Evolutionary conservation across 2,329 filamentous ascomycete species (phyloP).

Genomic region (Colletotrichum sp.): DNA sequence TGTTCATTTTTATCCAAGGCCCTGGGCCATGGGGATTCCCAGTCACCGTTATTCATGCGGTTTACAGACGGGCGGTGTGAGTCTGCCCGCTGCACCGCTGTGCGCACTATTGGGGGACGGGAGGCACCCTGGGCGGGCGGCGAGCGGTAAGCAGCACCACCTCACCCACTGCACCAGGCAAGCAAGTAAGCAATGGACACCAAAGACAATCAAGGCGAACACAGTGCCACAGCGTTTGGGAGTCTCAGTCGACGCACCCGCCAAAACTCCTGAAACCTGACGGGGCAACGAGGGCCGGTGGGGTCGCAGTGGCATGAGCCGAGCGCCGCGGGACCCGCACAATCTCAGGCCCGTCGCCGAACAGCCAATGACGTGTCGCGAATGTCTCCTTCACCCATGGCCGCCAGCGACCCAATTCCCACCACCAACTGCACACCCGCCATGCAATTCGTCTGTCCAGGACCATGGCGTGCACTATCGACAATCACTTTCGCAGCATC

Average conservation of each 20-base stretch:
- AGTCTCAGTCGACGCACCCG: not conserved
- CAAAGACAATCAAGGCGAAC: not conserved
- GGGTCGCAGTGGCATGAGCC: not conserved
- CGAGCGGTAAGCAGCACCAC: not conserved
- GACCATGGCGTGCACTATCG: not conserved
- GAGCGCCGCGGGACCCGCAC: not conserved
- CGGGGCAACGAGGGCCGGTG: conserved; percentile 31
- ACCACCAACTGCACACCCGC: not conserved
- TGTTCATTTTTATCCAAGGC: conserved; percentile 6
- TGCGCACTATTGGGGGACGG: not conserved
- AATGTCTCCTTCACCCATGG: not conserved
- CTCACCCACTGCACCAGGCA: not conserved
- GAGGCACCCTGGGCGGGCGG: not conserved
- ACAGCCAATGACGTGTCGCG: not conserved
- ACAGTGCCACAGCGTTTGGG: not conserved
- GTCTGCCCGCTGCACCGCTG: not conserved
- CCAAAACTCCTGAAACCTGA: conserved; percentile 29
- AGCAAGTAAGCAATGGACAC: not conserved
- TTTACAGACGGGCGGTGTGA: conserved; percentile 2
- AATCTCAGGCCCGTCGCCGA: not conserved
- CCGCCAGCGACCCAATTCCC: not conserved
- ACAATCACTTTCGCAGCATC: not conserved
- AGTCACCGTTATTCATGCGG: conserved; percentile 16
- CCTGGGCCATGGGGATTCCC: conserved; percentile 16
- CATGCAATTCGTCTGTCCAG: not conserved